Percentiles rank a stretch among this genome's conserved stretches.
These are phyloP conservation scores for Anthracocystis panici-leucophaei DNA, from an alignment of 1,284 basidiomycete species.

Conservation along the genomic window DNA sequence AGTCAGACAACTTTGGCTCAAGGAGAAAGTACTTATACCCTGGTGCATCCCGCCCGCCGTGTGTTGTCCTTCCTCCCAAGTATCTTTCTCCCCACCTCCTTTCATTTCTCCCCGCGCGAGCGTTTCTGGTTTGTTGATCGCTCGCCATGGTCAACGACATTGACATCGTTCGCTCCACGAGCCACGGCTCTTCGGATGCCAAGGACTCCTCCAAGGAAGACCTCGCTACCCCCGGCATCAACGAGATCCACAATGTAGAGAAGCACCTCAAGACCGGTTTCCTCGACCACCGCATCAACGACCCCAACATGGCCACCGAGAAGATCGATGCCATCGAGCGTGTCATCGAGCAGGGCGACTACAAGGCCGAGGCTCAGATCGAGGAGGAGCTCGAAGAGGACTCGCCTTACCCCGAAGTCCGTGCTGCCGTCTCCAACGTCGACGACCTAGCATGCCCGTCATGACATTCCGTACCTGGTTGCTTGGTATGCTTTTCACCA, in stretches of 20 bases:
- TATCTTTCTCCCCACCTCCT: background rate
- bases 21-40: conserved; percentile 5
- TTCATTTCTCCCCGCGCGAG: conserved; percentile 7
- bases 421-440: conserved; percentile 64
- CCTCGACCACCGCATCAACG: conserved; percentile 53
- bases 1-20: background rate
- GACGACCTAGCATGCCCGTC: conserved; percentile 65
- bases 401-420: conserved; percentile 66
- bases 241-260: conserved; percentile 49
- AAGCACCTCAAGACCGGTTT: conserved; percentile 43
- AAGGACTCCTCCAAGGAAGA: conserved; percentile 50
- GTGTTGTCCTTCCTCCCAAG: background rate
- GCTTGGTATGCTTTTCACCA: conserved; percentile 60
- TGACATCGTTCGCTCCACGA: conserved; percentile 26
- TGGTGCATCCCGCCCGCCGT: background rate
- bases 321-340: conserved; percentile 50
- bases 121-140: conserved; percentile 6
- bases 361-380: conserved; percentile 52
- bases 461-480: conserved; percentile 65
- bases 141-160: conserved; percentile 43
- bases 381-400: conserved; percentile 60
- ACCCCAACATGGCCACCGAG: conserved; percentile 54
- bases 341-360: conserved; percentile 57
- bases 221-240: conserved; percentile 11
- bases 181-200: conserved; percentile 30